Base-by-base conservation (phyloP, 441 rosid species). In the Populus hybrid region DNA sequence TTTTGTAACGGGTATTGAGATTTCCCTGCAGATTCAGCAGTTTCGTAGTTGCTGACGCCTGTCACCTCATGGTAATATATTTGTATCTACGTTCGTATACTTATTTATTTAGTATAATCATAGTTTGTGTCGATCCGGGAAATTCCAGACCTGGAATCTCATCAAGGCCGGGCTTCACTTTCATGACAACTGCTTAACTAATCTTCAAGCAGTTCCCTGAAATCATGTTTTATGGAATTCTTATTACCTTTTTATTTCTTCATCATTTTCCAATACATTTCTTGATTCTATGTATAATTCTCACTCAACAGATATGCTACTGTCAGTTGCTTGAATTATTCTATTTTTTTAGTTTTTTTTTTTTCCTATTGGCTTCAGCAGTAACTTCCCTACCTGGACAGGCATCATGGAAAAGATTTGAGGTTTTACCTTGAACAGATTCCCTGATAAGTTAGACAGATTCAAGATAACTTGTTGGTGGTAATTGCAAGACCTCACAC, bases 391-490 rank as follows among this genome's bases (percentile, higher is more conserved):
- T 68, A 77, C 64, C 23, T 75, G 69, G 21, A 63, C 87, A 90
- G 94, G 90, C 88, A 89, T 75, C 76, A 89, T 3, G 80, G 90
- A 72, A 80, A 82, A 76, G 90, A 89, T 71, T 64, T 86, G 77
- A 85, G 61, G 83, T 84, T 80, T 65, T 88, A 87, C 82, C 63
- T 50, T n/a, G 84, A 79, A 71, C 90, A 85, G 61, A 83, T 89
- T 82, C 90, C 90, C 6, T 86, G 87, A 80, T 88, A 87, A 64
- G 82, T 88, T 76, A 91, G 89, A 63, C 26, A 83, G 40, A 72
- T 90, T 72, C 86, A 83, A 28, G 94, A 90, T 70, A 78, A 79
- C 81, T 70, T 83, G 38, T 29, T 80, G 2, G 85, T 89, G 79
- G 83, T 81, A 31, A 63, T 84, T 66, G 70, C 67, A 71, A 85